Conservation (phyloP, 768 basidiomycete genomes). For the Filobasidium floriforme region DNA sequence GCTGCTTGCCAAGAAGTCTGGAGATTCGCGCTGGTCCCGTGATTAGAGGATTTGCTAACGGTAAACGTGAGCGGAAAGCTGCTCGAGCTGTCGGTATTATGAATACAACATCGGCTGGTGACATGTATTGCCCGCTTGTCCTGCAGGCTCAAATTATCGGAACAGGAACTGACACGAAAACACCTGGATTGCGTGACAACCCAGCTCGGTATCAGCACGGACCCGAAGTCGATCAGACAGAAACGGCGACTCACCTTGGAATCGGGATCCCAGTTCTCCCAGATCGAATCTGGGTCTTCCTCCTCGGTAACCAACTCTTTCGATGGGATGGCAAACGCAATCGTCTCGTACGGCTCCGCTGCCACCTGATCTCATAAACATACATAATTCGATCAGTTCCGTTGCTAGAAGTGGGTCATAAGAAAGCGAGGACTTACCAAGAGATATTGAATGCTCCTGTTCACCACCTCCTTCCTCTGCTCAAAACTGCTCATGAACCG, state of each 20-base stretch:
- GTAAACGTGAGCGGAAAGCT: too few relatives aligned
- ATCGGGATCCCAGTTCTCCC: conserved; percentile 99
- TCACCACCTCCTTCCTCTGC: conserved; percentile 87
- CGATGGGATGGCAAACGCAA: conserved; percentile 97
- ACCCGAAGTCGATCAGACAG: too few relatives aligned
- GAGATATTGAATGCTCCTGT: conserved; percentile 94
- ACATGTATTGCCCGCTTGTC: too few relatives aligned
- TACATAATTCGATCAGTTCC: not conserved
- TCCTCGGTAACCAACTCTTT: conserved; percentile 63
- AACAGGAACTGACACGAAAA: conserved; percentile 9
- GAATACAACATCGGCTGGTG: too few relatives aligned
- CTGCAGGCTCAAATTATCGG: not conserved
- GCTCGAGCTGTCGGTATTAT: too few relatives aligned
- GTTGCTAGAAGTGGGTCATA: not conserved
- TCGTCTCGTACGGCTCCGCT: conserved; percentile 98
- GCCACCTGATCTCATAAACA: conserved; percentile 60
- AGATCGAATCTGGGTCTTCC: conserved; percentile 79
- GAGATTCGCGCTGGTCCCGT: too few relatives aligned
- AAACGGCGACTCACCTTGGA: conserved; percentile 62
- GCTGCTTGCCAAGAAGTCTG: too few relatives aligned
- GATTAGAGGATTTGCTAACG: too few relatives aligned
- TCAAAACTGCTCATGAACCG: conserved; percentile 98
- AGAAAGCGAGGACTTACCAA: conserved; percentile 58
- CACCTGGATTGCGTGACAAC: not conserved
- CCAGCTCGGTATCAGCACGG: not conserved